A percentile compares a stretch with the other conserved stretches of the same genome.
These are phyloP conservation scores for Trypanosoma scelopori DNA, from an alignment of 208 protist species.

Conservation along the genomic window DNA sequence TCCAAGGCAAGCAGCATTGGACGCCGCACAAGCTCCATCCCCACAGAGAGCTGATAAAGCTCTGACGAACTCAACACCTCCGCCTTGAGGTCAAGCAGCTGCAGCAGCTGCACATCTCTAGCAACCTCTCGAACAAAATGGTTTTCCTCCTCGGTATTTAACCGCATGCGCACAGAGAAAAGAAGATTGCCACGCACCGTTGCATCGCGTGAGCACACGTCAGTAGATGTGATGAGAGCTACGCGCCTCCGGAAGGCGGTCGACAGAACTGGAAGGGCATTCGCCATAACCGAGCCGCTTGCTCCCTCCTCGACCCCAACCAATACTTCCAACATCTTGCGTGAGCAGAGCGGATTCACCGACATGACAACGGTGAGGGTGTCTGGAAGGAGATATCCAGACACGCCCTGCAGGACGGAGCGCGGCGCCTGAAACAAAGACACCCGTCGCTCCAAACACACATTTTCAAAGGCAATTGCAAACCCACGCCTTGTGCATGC, in stretches of 20 bases:
- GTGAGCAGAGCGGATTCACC: conserved; percentile 3
- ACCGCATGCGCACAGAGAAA: conserved; percentile 37
- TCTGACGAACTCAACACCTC: conserved; percentile 17
- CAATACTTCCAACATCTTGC: conserved; percentile 26
- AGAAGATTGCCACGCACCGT: conserved; percentile 32
- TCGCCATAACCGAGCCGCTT: conserved; percentile 30
- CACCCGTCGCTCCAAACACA: conserved; percentile 3
- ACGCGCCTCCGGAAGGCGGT: conserved; percentile 24
- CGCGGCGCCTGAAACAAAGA: conserved; percentile 12
- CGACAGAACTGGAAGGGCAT: conserved; percentile 29
- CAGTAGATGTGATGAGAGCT: conserved; percentile 31
- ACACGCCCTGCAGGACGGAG: conserved; percentile 10
- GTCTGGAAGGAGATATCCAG: conserved; percentile 18
- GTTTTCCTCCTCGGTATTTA: conserved; percentile 19
- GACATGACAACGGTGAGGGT: conserved; percentile 9
- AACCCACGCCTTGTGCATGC: conserved; percentile 4
- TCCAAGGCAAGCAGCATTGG: conserved; percentile 33
- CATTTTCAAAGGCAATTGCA: conserved; percentile 20
- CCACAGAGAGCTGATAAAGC: conserved; percentile 28
- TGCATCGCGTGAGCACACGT: conserved; percentile 18
- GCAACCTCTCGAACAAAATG: conserved; percentile 8
- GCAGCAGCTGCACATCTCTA: conserved; percentile 8
- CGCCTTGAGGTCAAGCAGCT: conserved; percentile 17
- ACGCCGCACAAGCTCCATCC: conserved; percentile 34
- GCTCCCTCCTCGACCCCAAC: conserved; percentile 26